Conservation (phyloP, 352 stramenopile species). For the Pythium guiyangense region DNA sequence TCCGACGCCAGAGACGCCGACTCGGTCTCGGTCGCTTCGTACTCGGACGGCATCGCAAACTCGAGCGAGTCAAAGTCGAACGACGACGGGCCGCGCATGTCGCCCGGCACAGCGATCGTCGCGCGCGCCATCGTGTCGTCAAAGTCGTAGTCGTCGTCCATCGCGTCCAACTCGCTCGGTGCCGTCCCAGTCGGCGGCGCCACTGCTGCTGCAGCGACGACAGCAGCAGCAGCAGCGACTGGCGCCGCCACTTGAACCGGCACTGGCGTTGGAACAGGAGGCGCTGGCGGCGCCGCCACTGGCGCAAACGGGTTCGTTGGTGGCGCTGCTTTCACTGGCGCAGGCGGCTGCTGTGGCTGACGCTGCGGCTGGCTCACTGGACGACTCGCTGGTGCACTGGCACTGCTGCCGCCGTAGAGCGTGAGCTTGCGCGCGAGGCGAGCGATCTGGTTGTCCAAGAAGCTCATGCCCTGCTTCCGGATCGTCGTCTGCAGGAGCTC, state of each 20-base stretch:
- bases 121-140: not conserved
- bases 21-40: conserved; percentile 20
- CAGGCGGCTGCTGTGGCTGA: conserved; percentile 11
- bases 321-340: conserved; percentile 4
- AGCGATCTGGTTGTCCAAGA: conserved; percentile 76
- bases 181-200: not conserved
- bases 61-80: conserved; percentile 68
- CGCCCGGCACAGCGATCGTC: conserved; percentile 17
- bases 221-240: not conserved
- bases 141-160: conserved; percentile 4
- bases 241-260: too few relatives aligned
- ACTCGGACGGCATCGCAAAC: conserved; percentile 50
- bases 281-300: too few relatives aligned
- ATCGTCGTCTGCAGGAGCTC: conserved; percentile 67
- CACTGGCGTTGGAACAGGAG: too few relatives aligned
- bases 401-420: conserved; percentile 31
- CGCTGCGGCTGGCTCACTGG: not conserved
- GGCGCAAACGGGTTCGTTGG: too few relatives aligned
- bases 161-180: not conserved
- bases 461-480: conserved; percentile 69
- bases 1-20: not conserved
- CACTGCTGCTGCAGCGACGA: not conserved
- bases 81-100: conserved; percentile 22
- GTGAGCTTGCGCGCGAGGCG: conserved; percentile 64
- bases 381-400: not conserved